Conservation (phyloP, 2,329 filamentous ascomycete genomes). For the Aspergillus pseudoglaucus region DNA sequence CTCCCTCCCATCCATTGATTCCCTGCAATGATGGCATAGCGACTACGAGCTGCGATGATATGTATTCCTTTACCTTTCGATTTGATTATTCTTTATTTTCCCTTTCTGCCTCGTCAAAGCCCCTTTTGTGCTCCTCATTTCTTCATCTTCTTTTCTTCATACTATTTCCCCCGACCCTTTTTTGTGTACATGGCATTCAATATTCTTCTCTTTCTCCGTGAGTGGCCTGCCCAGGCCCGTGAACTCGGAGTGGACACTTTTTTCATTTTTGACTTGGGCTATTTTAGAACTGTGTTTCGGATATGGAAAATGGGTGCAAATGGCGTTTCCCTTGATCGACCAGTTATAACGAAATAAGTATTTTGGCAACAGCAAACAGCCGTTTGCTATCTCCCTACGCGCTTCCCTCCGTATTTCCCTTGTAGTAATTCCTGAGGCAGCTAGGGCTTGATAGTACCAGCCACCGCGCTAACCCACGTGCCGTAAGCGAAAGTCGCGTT, state of each 20-base stretch:
- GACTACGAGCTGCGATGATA: slow-evolving; percentile 31
- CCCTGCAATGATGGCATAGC: slow-evolving; percentile 31
- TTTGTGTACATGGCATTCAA: slow-evolving; percentile 39
- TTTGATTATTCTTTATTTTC: slow-evolving; percentile 12
- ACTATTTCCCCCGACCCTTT: slow-evolving; percentile 14
- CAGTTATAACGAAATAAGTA: slow-evolving; percentile 25
- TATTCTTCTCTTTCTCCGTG: slow-evolving; percentile 26
- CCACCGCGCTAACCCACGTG: slow-evolving; percentile 2
- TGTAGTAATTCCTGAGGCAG: neutral
- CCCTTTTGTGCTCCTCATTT: slow-evolving; percentile 6
- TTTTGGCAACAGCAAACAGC: slow-evolving; percentile 13
- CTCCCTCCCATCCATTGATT: slow-evolving; percentile 16
- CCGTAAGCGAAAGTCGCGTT: neutral
- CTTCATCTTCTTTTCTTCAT: slow-evolving; percentile 15
- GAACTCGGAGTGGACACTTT: slow-evolving; percentile 23
- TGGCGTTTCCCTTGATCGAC: slow-evolving; percentile 34
- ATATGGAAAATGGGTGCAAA: slow-evolving; percentile 39
- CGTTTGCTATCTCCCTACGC: neutral
- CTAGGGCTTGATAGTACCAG: neutral
- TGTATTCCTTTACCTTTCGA: slow-evolving; percentile 25
- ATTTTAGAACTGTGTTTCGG: slow-evolving; percentile 37
- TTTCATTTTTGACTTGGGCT: slow-evolving; percentile 27
- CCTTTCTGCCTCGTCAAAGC: slow-evolving; percentile 5
- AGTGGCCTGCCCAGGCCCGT: slow-evolving; percentile 17
- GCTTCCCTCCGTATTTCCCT: neutral